Evolutionary conservation across 1,284 basidiomycete genomes (phyloP).

Genomic region (Neonothopanus nambi): DNA sequence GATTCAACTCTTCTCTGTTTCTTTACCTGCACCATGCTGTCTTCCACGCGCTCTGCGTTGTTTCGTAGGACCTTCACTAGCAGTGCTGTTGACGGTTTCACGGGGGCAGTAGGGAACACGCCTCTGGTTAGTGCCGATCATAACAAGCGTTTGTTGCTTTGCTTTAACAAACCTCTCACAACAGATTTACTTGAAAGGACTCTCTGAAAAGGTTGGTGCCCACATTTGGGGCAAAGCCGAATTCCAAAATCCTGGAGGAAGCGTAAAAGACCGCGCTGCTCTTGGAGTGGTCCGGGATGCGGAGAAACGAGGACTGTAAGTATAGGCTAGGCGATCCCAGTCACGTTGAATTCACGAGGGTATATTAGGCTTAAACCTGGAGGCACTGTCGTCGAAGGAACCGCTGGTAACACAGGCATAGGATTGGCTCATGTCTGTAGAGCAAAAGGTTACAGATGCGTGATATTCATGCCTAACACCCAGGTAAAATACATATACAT

Average conservation of each 20-base stretch:
- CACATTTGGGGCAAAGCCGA: slow-evolving; percentile 95
- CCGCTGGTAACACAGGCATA: slow-evolving; percentile 98
- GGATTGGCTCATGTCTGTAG: slow-evolving; percentile 95
- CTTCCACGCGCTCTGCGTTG: slow-evolving; percentile 33
- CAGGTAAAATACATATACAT: slow-evolving; percentile 53
- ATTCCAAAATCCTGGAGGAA: slow-evolving; percentile 99
- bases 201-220: slow-evolving; percentile 90
- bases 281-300: slow-evolving; percentile 89
- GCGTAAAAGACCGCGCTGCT: slow-evolving; percentile 97
- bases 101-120: slow-evolving; percentile 91
- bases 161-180: slow-evolving; percentile 8
- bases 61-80: slow-evolving; percentile 50
- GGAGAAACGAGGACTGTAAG: slow-evolving; percentile 80
- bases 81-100: slow-evolving; percentile 76
- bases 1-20: neutral
- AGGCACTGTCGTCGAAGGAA: slow-evolving; percentile 96
- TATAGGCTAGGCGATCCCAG: slow-evolving; percentile 16
- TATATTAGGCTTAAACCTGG: slow-evolving; percentile 77
- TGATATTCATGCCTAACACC: slow-evolving; percentile 99
- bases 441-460: slow-evolving; percentile 92
- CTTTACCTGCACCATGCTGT: slow-evolving; percentile 34
- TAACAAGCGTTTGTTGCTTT: slow-evolving; percentile 5
- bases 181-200: slow-evolving; percentile 80
- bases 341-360: neutral
- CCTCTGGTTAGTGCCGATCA: slow-evolving; percentile 69